Evolutionary conservation across 768 basidiomycete genomes (phyloP).

Genomic region (Austroboletus festivus): DNA sequence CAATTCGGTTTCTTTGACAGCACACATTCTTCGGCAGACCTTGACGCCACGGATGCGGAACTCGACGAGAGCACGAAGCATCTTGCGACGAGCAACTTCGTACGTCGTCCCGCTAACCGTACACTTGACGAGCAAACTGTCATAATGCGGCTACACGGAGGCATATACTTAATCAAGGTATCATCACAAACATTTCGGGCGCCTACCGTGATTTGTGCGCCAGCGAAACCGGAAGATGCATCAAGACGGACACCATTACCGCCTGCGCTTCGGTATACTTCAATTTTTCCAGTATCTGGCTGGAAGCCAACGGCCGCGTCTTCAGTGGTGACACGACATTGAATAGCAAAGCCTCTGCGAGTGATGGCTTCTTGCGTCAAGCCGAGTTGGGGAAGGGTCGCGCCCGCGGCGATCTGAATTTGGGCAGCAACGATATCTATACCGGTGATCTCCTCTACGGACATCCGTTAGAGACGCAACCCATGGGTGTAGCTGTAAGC

Average conservation of each 20-base stretch:
- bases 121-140: conserved; percentile 95
- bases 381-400: conserved; percentile 91
- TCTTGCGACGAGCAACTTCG: conserved; percentile 97
- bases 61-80: conserved; percentile 98
- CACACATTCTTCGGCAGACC: conserved; percentile 36
- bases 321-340: conserved; percentile 98
- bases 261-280: conserved; percentile 97
- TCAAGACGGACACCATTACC: conserved; percentile 98
- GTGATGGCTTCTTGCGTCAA: conserved; percentile 94
- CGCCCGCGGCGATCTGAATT: conserved; percentile 99
- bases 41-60: conserved; percentile 99
- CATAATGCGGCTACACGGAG: conserved; percentile 82
- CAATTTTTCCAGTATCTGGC: conserved; percentile 98
- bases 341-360: conserved; percentile 96
- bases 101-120: conserved; percentile 95
- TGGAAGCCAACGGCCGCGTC: conserved; percentile 91
- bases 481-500: background rate
- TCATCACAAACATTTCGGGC: background rate
- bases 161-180: conserved; percentile 2
- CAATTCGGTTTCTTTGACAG: background rate
- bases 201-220: conserved; percentile 93
- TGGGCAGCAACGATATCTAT: conserved; percentile 99
- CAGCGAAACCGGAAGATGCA: conserved; percentile 95
- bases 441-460: conserved; percentile 95
- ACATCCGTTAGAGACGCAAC: background rate